phyloP scores from a whole-genome alignment of 2,329 filamentous ascomycete species.

The Diaporthe sp. region DNA sequence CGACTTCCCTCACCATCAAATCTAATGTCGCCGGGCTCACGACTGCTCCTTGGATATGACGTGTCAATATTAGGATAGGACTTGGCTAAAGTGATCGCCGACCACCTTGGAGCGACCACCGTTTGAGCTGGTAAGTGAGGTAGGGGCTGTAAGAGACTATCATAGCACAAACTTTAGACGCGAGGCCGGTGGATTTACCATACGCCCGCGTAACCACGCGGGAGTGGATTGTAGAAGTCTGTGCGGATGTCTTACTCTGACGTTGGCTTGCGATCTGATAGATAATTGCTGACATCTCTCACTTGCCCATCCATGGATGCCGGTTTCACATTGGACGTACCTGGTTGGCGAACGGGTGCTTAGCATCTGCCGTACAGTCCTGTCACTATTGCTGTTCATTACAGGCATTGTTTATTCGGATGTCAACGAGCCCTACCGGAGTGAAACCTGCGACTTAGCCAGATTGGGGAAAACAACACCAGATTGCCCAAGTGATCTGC shows the following conservation, averaged over 20 bases:
- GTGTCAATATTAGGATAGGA: neutral
- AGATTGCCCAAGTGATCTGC: neutral
- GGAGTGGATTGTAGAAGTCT: neutral
- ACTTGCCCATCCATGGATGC: neutral
- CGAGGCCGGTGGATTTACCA: neutral
- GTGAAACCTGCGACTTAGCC: constrained; percentile 10
- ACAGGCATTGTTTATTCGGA: neutral
- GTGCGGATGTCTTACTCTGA: neutral
- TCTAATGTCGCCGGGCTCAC: neutral
- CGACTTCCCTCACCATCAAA: neutral
- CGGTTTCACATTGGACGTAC: neutral
- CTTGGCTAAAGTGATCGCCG: constrained; percentile 14
- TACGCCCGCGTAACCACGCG: too few species aligned
- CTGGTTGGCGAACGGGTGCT: neutral
- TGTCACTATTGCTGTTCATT: neutral
- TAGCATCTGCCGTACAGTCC: neutral
- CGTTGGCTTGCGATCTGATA: neutral
- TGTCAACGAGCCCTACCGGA: neutral
- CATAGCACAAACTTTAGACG: neutral
- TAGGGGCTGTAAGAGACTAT: neutral
- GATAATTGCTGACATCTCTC: neutral
- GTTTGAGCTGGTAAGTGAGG: constrained; percentile 11
- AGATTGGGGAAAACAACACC: neutral
- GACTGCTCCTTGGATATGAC: constrained; percentile 9
- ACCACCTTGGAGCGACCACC: neutral